Conservation (phyloP, 208 protist species). For the Crithidia sp. region DNA sequence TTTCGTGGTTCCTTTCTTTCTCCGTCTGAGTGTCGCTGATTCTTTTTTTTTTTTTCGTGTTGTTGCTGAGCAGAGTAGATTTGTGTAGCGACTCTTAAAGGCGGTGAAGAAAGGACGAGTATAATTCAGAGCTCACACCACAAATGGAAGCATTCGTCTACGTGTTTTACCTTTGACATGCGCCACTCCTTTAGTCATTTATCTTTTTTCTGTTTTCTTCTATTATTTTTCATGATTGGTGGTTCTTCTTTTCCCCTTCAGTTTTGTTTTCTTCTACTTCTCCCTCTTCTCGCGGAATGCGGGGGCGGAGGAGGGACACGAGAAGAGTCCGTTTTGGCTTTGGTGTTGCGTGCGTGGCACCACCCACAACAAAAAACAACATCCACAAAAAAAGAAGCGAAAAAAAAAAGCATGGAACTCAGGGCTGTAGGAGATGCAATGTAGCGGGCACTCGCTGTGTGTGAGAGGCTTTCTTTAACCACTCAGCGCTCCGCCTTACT, state of each 20-base stretch:
- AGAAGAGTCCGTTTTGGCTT: too few species aligned
- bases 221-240: constrained; percentile 2
- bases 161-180: not conserved
- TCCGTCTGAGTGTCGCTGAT: not conserved
- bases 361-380: constrained; percentile 23
- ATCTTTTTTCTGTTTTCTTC: constrained; percentile 30
- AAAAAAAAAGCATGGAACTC: not conserved
- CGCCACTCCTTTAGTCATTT: not conserved
- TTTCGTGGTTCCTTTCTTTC: not conserved
- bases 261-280: too few species aligned
- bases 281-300: too few species aligned
- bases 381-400: constrained; percentile 4
- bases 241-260: not conserved
- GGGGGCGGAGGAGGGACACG: too few species aligned
- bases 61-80: not conserved
- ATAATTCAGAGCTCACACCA: not conserved
- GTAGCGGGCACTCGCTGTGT: too few species aligned
- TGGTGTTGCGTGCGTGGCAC: not conserved
- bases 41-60: not conserved
- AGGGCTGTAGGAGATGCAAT: too few species aligned
- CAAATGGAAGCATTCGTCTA: not conserved
- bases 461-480: too few species aligned
- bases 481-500: too few species aligned
- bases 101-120: not conserved
- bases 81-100: not conserved